Evolutionary conservation across 1,284 basidiomycete genomes (phyloP).

Genomic region (Volvariella surrecta): DNA sequence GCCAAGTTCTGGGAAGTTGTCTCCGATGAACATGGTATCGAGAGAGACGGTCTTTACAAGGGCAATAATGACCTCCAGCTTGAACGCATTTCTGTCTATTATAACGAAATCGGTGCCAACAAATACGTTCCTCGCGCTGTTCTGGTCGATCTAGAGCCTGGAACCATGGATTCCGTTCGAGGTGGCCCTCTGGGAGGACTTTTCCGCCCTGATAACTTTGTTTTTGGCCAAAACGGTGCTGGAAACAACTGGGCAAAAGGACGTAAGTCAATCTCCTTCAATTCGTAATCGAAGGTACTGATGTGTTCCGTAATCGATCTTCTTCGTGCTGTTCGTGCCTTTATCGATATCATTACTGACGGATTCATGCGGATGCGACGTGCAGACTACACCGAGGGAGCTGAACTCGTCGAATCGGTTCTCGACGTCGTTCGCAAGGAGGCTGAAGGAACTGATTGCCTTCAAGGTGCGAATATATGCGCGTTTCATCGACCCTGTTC

Average conservation of each 20-base stretch:
- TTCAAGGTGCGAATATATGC: constrained; percentile 61
- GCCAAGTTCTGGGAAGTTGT: constrained; percentile 99
- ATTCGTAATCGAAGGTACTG: constrained; percentile 1
- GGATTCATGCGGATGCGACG: constrained; percentile 4
- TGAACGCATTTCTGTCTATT: constrained; percentile 96
- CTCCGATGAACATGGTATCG: constrained; percentile 96
- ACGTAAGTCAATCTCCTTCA: constrained; percentile 45
- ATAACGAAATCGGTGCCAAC: constrained; percentile 84
- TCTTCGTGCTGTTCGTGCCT: constrained; percentile 7
- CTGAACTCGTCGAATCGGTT: constrained; percentile 92
- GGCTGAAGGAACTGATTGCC: constrained; percentile 86
- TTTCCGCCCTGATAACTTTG: constrained; percentile 95
- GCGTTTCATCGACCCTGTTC: constrained; percentile 1
- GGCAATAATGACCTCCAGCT: constrained; percentile 94
- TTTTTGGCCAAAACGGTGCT: constrained; percentile 85
- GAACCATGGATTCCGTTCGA: constrained; percentile 94
- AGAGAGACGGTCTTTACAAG: constrained; percentile 87
- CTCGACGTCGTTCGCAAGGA: constrained; percentile 86
- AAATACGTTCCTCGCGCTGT: constrained; percentile 98
- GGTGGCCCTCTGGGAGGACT: constrained; percentile 78
- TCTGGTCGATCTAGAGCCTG: constrained; percentile 91
- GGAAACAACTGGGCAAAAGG: constrained; percentile 97
- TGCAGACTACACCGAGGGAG: constrained; percentile 87
- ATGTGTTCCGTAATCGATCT: constrained; percentile 11
- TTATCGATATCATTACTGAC: constrained; percentile 11